A percentile compares a stretch with the other conserved stretches of the same genome.
Evolutionary conservation across 1,284 basidiomycete genomes (phyloP).

Genomic region (Boletus sp.): DNA sequence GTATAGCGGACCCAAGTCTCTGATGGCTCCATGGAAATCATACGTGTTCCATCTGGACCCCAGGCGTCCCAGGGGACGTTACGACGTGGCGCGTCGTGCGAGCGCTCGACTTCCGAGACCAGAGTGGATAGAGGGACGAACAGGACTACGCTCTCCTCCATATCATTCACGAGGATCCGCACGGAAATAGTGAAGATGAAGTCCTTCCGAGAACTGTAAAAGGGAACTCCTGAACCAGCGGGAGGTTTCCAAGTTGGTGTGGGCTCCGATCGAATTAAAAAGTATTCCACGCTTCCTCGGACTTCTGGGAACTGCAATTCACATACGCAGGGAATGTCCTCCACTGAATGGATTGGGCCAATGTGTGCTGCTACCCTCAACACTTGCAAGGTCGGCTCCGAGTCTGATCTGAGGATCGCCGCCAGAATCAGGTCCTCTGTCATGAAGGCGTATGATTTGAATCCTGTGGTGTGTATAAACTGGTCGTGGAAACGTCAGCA

Average conservation of each 20-base stretch:
- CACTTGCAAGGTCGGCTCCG: constrained; percentile 23
- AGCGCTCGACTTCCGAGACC: constrained; percentile 44
- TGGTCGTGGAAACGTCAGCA: constrained; percentile 6
- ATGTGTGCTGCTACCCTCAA: constrained; percentile 28
- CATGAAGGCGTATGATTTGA: constrained; percentile 27
- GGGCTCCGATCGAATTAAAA: constrained; percentile 52
- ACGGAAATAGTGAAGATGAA: constrained; percentile 27
- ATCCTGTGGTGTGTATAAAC: constrained; percentile 16
- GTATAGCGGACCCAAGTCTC: constrained; percentile 55
- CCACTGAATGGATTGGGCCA: constrained; percentile 14
- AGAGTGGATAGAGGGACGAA: constrained; percentile 33
- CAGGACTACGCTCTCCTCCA: constrained; percentile 17
- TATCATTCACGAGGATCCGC: neutral
- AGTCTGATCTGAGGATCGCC: constrained; percentile 35
- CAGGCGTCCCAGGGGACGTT: constrained; percentile 47
- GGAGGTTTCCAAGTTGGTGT: constrained; percentile 42
- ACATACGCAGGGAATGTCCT: constrained; percentile 32
- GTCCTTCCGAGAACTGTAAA: constrained; percentile 24
- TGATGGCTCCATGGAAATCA: constrained; percentile 37
- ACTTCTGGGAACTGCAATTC: constrained; percentile 41
- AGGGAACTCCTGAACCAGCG: constrained; percentile 17
- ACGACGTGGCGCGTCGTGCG: constrained; percentile 37
- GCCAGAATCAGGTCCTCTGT: constrained; percentile 38
- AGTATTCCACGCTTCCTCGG: constrained; percentile 18
- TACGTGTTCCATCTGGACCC: constrained; percentile 45